phyloP scores from a whole-genome alignment of 2,329 filamentous ascomycete genomes.

The Fusarium citri region DNA sequence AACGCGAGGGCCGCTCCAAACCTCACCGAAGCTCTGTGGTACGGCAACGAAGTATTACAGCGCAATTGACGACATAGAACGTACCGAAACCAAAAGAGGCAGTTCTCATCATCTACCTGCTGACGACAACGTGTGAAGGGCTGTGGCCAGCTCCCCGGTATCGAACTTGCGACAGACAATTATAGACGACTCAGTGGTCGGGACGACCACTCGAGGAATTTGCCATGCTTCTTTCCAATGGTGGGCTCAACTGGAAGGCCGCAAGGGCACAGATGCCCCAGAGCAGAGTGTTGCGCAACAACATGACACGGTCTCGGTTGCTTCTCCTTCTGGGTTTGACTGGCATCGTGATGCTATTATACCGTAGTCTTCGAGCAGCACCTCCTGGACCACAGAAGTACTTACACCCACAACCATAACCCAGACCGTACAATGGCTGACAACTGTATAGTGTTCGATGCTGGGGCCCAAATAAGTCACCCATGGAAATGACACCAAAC shows the following conservation, averaged over 20 bases:
- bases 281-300: constrained; percentile 75
- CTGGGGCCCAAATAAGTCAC: constrained; percentile 94
- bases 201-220: constrained; percentile 45
- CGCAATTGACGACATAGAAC: constrained; percentile 10
- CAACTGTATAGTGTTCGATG: constrained; percentile 83
- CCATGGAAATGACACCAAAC: constrained; percentile 93
- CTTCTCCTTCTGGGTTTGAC: constrained; percentile 78
- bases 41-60: constrained; percentile 12
- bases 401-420: neutral
- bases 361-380: constrained; percentile 84
- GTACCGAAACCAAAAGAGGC: constrained; percentile 2
- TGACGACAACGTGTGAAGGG: constrained; percentile 15
- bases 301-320: constrained; percentile 82
- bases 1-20: constrained; percentile 1
- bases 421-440: constrained; percentile 25
- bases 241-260: constrained; percentile 92
- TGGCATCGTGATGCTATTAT: constrained; percentile 82
- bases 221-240: constrained; percentile 88
- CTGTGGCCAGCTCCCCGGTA: constrained; percentile 9
- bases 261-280: constrained; percentile 83
- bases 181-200: constrained; percentile 29
- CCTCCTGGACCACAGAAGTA: constrained; percentile 94
- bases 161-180: constrained; percentile 25
- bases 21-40: neutral
- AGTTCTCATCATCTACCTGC: constrained; percentile 17